These are phyloP conservation scores for Phyllosticta paracitricarpa DNA, from an alignment of 2,329 filamentous ascomycete species.

Conservation along the genomic window DNA sequence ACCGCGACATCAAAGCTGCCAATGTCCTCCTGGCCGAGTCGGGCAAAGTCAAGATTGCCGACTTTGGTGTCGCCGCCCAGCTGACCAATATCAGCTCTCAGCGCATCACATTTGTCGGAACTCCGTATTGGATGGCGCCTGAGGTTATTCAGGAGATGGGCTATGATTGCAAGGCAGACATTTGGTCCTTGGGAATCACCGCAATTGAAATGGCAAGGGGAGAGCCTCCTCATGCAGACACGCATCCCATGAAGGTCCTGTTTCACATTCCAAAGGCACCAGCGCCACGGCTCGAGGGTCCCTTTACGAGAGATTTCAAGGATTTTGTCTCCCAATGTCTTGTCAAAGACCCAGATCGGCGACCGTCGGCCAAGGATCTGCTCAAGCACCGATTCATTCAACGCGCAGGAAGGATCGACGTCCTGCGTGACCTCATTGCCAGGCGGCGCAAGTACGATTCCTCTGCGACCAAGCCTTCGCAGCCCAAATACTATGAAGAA, in stretches of 20 bases:
- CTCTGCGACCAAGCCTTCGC: constrained; percentile 52
- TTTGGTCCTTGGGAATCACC: constrained; percentile 94
- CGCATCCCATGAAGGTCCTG: constrained; percentile 96
- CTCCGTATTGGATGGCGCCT: constrained; percentile 98
- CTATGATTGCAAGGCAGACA: constrained; percentile 95
- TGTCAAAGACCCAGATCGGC: constrained; percentile 78
- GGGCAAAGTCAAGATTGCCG: constrained; percentile 89
- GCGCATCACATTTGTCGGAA: constrained; percentile 93
- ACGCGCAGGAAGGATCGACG: constrained; percentile 77
- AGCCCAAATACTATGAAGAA: constrained; percentile 85
- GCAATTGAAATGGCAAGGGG: constrained; percentile 86
- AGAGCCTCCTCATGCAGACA: constrained; percentile 87
- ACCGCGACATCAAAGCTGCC: constrained; percentile 92
- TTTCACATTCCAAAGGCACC: constrained; percentile 92
- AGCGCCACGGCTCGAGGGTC: constrained; percentile 73
- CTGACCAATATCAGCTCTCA: constrained; percentile 96
- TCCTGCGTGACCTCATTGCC: constrained; percentile 75
- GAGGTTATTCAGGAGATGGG: constrained; percentile 97
- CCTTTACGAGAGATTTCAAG: constrained; percentile 81
- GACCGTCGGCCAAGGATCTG: constrained; percentile 78
- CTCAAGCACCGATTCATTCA: constrained; percentile 82
- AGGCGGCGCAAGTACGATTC: constrained; percentile 76
- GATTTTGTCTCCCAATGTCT: constrained; percentile 88
- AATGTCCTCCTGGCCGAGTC: constrained; percentile 87
- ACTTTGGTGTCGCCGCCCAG: constrained; percentile 95